Conservation (phyloP, 768 basidiomycete genomes). For the Obba rivulosa region DNA sequence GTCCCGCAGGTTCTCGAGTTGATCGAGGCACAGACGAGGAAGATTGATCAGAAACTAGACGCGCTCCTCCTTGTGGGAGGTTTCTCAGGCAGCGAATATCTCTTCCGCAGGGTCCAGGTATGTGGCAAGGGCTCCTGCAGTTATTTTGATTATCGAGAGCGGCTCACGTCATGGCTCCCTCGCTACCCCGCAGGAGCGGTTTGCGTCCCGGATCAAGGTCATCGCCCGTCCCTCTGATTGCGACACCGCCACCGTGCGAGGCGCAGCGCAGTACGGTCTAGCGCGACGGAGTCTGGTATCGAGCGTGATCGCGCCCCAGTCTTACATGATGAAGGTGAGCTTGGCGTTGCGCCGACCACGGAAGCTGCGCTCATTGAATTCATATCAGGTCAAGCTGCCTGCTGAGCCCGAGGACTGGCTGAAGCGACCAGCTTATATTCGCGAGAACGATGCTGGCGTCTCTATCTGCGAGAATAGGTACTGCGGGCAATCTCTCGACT, state of each 20-base stretch:
- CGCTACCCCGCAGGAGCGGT: slow-evolving; percentile 46
- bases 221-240: slow-evolving; percentile 83
- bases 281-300: slow-evolving; percentile 73
- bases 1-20: slow-evolving; percentile 61
- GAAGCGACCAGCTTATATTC: slow-evolving; percentile 83
- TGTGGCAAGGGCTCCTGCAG: slow-evolving; percentile 16
- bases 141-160: background rate
- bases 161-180: background rate
- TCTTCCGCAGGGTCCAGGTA: slow-evolving; percentile 75
- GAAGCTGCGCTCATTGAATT: background rate
- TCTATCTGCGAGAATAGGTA: slow-evolving; percentile 83
- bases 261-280: slow-evolving; percentile 85
- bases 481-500: background rate
- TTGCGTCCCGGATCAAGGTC: slow-evolving; percentile 59
- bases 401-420: slow-evolving; percentile 81
- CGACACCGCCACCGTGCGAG: slow-evolving; percentile 83
- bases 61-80: slow-evolving; percentile 88
- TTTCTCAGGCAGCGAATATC: slow-evolving; percentile 82
- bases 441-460: slow-evolving; percentile 67
- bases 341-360: background rate
- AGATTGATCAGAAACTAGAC: slow-evolving; percentile 67
- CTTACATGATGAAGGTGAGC: slow-evolving; percentile 80
- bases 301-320: slow-evolving; percentile 73
- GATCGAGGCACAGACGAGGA: slow-evolving; percentile 69
- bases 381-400: slow-evolving; percentile 72